phyloP scores from a whole-genome alignment of 2,329 filamentous ascomycete genomes.

The Meredithiella fracta region DNA sequence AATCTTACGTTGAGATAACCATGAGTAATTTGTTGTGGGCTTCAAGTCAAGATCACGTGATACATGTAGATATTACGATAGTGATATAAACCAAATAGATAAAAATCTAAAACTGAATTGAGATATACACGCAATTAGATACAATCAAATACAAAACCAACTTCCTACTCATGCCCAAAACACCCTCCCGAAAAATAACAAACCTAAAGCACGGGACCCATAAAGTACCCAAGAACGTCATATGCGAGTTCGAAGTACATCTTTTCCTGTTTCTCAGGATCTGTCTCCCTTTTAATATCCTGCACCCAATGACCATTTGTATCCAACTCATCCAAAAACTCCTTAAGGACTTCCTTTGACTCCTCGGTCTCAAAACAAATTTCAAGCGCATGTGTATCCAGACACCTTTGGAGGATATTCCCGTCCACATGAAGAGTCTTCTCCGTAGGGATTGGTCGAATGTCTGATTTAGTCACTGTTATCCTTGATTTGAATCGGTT shows the following conservation, averaged over 20 bases:
- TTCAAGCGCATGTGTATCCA: constrained; percentile 31
- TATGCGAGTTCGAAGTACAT: constrained; percentile 35
- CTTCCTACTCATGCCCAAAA: not conserved
- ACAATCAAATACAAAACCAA: not conserved
- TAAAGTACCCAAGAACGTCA: constrained; percentile 35
- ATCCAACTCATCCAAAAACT: constrained; percentile 35
- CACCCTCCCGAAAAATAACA: not conserved
- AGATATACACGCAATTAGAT: not conserved
- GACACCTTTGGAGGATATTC: constrained; percentile 41
- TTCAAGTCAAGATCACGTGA: too few species aligned
- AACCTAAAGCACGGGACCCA: constrained; percentile 33
- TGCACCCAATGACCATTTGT: constrained; percentile 25
- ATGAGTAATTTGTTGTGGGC: not conserved
- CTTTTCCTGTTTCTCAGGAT: constrained; percentile 17
- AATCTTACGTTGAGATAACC: not conserved
- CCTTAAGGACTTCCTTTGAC: constrained; percentile 26
- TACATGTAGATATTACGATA: too few species aligned
- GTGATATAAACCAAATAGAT: too few species aligned
- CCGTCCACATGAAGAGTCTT: constrained; percentile 47
- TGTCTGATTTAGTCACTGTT: not conserved
- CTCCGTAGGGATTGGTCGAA: constrained; percentile 19
- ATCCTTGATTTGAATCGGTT: not conserved
- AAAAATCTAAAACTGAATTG: not conserved
- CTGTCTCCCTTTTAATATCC: constrained; percentile 18
- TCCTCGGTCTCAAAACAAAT: constrained; percentile 23